phyloP scores from a whole-genome alignment of 2,329 filamentous ascomycete genomes.

The Septoria linicola region DNA sequence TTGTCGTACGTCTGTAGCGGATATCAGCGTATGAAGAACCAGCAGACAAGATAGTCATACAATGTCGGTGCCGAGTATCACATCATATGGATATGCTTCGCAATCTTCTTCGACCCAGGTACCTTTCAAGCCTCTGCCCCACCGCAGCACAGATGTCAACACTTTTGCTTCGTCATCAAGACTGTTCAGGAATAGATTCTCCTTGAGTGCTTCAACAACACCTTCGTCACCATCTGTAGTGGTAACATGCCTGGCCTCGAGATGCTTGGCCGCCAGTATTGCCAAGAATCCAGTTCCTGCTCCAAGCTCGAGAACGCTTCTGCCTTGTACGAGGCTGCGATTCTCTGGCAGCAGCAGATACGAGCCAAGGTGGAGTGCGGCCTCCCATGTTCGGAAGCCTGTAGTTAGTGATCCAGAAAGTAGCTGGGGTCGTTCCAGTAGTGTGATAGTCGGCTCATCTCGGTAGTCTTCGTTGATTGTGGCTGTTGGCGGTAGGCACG shows the following conservation, averaged over 20 bases:
- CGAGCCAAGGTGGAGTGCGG: conserved; percentile 69
- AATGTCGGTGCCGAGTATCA: conserved; percentile 73
- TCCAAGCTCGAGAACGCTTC: conserved; percentile 68
- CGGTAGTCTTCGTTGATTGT: conserved; percentile 18
- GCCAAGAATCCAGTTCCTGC: conserved; percentile 75
- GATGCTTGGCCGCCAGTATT: conserved; percentile 68
- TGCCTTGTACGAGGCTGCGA: conserved; percentile 50
- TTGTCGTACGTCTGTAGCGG: conserved; percentile 68
- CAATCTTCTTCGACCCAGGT: conserved; percentile 57
- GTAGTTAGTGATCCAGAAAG: conserved; percentile 72
- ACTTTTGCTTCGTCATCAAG: conserved; percentile 54
- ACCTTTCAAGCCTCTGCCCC: conserved; percentile 61
- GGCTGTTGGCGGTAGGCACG: conserved; percentile 35
- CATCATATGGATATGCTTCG: conserved; percentile 51
- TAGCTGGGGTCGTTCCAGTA: conserved; percentile 68
- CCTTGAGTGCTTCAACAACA: conserved; percentile 65
- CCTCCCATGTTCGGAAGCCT: conserved; percentile 78
- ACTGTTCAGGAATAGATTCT: conserved; percentile 67
- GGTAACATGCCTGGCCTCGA: conserved; percentile 59
- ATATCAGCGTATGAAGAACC: conserved; percentile 15
- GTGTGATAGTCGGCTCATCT: conserved; percentile 50
- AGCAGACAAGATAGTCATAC: conserved; percentile 39
- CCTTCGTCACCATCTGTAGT: conserved; percentile 74
- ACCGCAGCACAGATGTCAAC: conserved; percentile 58
- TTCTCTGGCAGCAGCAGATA: conserved; percentile 59